These are phyloP conservation scores for Blastobotrys capitulatus DNA, from an alignment of 1,139 yeast genomes.

Conservation along the genomic window DNA sequence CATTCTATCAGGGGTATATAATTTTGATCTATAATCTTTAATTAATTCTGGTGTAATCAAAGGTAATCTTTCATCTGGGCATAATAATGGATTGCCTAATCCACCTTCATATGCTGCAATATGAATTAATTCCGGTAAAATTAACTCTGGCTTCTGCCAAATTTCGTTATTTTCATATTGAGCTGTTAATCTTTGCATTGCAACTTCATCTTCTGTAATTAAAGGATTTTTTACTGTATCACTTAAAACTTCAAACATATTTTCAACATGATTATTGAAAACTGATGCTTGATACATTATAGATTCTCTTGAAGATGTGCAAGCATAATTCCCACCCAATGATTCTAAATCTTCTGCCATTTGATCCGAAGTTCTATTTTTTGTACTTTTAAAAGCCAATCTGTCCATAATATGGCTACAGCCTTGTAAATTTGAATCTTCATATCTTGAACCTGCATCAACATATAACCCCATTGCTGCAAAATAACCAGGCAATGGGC, in stretches of 20 bases:
- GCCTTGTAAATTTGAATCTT: conserved; percentile 52
- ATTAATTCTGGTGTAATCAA: conserved; percentile 50
- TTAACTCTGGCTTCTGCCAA: conserved; percentile 76
- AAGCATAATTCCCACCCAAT: conserved; percentile 91
- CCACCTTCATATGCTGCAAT: conserved; percentile 75
- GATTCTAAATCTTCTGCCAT: conserved; percentile 74
- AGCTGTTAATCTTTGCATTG: conserved; percentile 69
- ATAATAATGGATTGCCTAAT: conserved; percentile 78
- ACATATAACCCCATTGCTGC: conserved; percentile 86
- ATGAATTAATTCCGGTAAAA: conserved; percentile 83
- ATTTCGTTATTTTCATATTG: conserved; percentile 79
- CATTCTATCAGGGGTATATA: conserved; percentile 75
- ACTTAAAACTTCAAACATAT: conserved; percentile 72
- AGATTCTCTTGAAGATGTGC: conserved; percentile 88
- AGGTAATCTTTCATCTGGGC: conserved; percentile 67
- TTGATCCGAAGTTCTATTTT: conserved; percentile 52
- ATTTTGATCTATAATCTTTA: conserved; percentile 54
- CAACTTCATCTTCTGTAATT: conserved; percentile 62
- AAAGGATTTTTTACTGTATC: conserved; percentile 74
- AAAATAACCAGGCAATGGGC: conserved; percentile 85
- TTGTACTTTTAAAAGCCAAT: conserved; percentile 77
- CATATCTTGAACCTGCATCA: conserved; percentile 87
- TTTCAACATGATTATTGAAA: conserved; percentile 78
- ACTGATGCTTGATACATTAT: conserved; percentile 93
- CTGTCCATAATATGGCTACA: conserved; percentile 81